Evolutionary conservation across 2,329 filamentous ascomycete species (phyloP), one percentile per base, ranked within the genome.

Genomic region (Diaporthe citri): DNA sequence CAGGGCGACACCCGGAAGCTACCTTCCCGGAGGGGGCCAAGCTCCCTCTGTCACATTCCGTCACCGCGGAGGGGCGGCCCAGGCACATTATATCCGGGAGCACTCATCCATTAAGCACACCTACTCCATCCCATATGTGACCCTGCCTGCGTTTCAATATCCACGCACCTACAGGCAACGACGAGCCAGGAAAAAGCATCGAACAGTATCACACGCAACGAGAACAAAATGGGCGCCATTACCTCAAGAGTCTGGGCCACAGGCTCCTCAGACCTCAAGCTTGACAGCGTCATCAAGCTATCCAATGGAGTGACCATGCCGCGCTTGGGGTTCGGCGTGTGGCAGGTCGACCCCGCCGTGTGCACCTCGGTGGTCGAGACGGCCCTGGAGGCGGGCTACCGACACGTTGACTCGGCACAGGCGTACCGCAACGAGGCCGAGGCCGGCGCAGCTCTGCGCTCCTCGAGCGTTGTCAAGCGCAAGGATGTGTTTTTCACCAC

Each of bases 401-500:
- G 72, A 4, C 72, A 74, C 66, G 69, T 74, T 20, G 72, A 74
- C 41, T 41, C 28, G 1, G 72, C 72, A 2, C 72, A 74, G 64
- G 55, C 56, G 9, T 74, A 74, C 46, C 62, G 72, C 13, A 74
- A 74, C 52, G 72, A 74, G 56, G 72, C 72, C 20, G 72, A 74
- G 56, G 72, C 66, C n/a, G 72, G 72, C 2, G 55, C 52, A 1
- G 72, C 72, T 7, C 41, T 74, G 52, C 62, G 72, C 13, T 71
- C 62, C 17, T 66, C 72, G 7, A n/a, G 62, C 31, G 34, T 6
- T 10, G 64, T 71, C 4, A 56, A 51, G 55, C 72, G 72, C 28
- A 70, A 52, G 66, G 72, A 71, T 55, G 62, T 74, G n/a, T 74
- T 74, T 56, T 74, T 74, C 43, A 74, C 72, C 34, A 74, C 72